Conservation (phyloP, 257 asterid species). For the Primulina huaijiensis region DNA sequence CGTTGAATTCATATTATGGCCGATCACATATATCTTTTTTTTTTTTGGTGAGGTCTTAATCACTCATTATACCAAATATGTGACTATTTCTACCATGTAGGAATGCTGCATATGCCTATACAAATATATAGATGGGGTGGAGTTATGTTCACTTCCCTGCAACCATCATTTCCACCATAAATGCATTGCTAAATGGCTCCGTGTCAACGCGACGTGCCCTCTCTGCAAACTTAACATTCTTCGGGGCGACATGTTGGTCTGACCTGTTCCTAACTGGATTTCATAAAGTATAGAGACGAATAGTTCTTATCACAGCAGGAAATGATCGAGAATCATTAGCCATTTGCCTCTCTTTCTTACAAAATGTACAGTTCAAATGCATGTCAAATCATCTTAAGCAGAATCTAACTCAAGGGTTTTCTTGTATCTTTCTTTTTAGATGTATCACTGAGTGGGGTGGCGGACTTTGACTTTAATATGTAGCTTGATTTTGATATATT, state of each 20-base stretch:
- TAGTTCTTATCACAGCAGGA: constrained; percentile 7
- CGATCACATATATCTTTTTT: neutral
- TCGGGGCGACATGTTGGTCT: constrained; percentile 52
- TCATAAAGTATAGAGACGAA: neutral
- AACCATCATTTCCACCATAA: constrained; percentile 84
- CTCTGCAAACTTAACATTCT: constrained; percentile 81
- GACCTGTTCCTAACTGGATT: constrained; percentile 22
- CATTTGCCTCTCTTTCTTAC: constrained; percentile 16
- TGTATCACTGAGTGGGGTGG: constrained; percentile 10
- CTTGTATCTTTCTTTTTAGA: constrained; percentile 17
- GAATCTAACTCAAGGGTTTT: constrained; percentile 18
- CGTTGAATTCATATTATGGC: neutral
- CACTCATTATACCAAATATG: neutral
- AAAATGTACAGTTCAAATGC: constrained; percentile 40
- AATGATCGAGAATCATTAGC: constrained; percentile 15
- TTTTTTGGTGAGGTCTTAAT: neutral
- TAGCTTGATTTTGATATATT: constrained; percentile 26
- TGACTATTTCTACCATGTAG: constrained; percentile 31
- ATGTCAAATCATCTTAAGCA: constrained; percentile 15
- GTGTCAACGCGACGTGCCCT: constrained; percentile 85
- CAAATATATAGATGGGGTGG: constrained; percentile 66
- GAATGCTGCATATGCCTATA: constrained; percentile 95
- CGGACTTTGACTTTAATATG: constrained; percentile 22
- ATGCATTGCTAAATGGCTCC: constrained; percentile 83
- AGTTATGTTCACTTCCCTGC: constrained; percentile 80